These are phyloP conservation scores for Cladosporium halotolerans DNA, from an alignment of 2,329 filamentous ascomycete species.

Conservation along the genomic window DNA sequence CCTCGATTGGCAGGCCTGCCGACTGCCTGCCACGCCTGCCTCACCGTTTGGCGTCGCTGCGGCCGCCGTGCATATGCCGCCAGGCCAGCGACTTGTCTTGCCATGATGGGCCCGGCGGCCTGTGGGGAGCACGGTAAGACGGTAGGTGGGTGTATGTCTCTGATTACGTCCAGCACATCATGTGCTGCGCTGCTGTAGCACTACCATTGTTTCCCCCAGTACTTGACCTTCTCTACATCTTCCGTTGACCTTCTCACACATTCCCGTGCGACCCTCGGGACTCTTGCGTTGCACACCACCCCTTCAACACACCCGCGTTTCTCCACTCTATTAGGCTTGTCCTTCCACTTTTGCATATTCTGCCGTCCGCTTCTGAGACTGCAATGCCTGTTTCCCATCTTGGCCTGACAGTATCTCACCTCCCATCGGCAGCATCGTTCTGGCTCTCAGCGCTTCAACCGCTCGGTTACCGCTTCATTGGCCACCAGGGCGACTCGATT, in stretches of 20 bases:
- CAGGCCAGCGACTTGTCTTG: slow-evolving; percentile 20
- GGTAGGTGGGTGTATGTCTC: slow-evolving; percentile 8
- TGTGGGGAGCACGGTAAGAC: slow-evolving; percentile 4
- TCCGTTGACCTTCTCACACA: slow-evolving; percentile 14
- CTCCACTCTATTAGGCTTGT: slow-evolving; percentile 6
- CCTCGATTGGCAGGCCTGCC: slow-evolving; percentile 4
- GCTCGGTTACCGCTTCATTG: slow-evolving; percentile 67
- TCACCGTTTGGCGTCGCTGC: slow-evolving; percentile 15
- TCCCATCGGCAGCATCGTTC: slow-evolving; percentile 75
- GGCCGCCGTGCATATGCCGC: slow-evolving; percentile 15
- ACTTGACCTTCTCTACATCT: slow-evolving; percentile 13
- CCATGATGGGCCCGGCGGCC: slow-evolving; percentile 5
- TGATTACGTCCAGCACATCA: slow-evolving; percentile 9
- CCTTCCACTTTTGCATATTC: background rate
- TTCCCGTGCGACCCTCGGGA: background rate
- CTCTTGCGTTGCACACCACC: background rate
- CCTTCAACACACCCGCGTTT: background rate
- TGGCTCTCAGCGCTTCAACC: slow-evolving; percentile 74
- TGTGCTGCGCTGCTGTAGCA: slow-evolving; percentile 12
- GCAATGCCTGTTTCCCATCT: slow-evolving; percentile 58
- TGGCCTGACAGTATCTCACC: slow-evolving; percentile 65
- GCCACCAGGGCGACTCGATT: slow-evolving; percentile 54
- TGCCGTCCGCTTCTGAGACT: background rate
- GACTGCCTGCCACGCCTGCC: slow-evolving; percentile 21
- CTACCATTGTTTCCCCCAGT: slow-evolving; percentile 5